These are phyloP conservation scores for Globisporangium radiosum DNA, from an alignment of 352 stramenopile species.

Conservation along the genomic window DNA sequence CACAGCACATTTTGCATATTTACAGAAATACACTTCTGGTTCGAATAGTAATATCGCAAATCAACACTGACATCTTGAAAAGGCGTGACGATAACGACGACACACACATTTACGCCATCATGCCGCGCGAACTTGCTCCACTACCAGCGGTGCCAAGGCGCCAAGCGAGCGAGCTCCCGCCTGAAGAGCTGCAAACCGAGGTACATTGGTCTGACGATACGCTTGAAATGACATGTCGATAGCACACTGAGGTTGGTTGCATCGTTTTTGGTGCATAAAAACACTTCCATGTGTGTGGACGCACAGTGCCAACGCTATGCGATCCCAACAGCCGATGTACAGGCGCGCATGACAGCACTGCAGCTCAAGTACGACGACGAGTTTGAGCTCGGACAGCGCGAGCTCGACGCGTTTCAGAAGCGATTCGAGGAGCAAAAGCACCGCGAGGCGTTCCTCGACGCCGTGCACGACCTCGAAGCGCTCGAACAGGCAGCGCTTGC, in stretches of 20 bases:
- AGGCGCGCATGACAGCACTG: constrained; percentile 31
- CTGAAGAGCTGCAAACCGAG: constrained; percentile 58
- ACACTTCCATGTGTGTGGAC: background rate
- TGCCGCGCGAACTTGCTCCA: too few species aligned
- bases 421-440: constrained; percentile 35
- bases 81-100: too few species aligned
- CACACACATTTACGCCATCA: too few species aligned
- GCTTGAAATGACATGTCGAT: background rate
- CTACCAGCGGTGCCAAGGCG: constrained; percentile 10
- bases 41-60: too few species aligned
- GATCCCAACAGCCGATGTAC: constrained; percentile 37
- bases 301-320: constrained; percentile 43
- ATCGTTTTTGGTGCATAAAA: too few species aligned
- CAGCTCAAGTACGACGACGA: constrained; percentile 64
- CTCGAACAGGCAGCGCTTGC: constrained; percentile 36
- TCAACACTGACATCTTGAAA: too few species aligned
- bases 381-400: constrained; percentile 26
- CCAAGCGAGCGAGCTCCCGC: constrained; percentile 34
- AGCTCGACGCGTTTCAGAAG: constrained; percentile 34
- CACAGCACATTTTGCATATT: too few species aligned
- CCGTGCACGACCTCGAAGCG: constrained; percentile 25
- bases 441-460: constrained; percentile 38
- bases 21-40: too few species aligned
- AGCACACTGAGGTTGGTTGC: background rate
- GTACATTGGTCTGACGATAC: constrained; percentile 11